Evolutionary conservation across 495 filamentous ascomycete species (phyloP), one percentile per base, ranked within the genome.

Genomic region (Xylaria scruposa): DNA sequence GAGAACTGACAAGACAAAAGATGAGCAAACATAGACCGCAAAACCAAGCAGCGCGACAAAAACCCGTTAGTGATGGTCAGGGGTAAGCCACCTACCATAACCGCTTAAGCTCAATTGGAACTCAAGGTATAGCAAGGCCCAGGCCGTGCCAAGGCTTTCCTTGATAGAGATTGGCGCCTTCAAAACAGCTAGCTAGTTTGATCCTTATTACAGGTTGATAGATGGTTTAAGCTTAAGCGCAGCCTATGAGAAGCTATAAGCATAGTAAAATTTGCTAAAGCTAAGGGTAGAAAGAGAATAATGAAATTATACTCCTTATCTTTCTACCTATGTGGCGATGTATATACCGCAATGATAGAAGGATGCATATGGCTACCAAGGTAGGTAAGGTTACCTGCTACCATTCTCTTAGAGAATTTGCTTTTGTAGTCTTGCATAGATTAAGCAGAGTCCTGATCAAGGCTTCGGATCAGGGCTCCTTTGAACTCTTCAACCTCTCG

Each of bases 131-230:
- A 51, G 21, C 51, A 12, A 21, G 53, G 53, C 26, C 53, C 51
- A 54, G 51, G 53, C 53, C 26, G 3, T 31, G 53, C 53, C 53
- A 56, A 56, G 53, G 17, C 53, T 31, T 56, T 56, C 26, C 53
- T 56, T 31, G 53, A 31, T 56, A 31, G 13, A 56, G 24, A 56
- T 56, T 56, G 53, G 53, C 53, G 53, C 4, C 53, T 56, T 29
- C 13, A 31, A 56, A 56, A 56, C 53, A 13, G 24, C 24, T 54
- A 54, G 53, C 24, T 56, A 17, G 26, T 8, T 51, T 51, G 47
- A 15, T n/a, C n/a, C 47, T 51, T 51, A 51, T 51, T 21, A 24
- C 46, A 4, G 26, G 51, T 54, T 26, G 21, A 15, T 31, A 24
- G 26, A 56, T 15, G 29, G 4, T 56, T 31, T 31, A 56, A 56